Base-by-base conservation (phyloP, 805 yeast genomes). In the Nakazawaea molendinolei region DNA sequence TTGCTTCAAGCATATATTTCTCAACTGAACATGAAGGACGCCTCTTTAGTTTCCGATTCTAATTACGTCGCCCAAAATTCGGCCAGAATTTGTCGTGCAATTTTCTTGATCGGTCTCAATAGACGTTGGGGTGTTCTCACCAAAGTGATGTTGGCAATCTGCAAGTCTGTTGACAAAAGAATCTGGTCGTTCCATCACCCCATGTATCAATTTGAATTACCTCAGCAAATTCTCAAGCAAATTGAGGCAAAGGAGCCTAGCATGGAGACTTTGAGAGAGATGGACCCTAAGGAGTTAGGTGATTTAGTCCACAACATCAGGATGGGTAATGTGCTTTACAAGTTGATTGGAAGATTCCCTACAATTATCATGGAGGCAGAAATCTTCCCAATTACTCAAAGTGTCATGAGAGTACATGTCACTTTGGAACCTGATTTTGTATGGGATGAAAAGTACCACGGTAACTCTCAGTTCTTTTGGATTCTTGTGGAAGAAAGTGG, bases 51-150 rank as follows among this genome's bases (percentile, higher is more conserved):
- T 3, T 86, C 97, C 0, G 98, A 92, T 56, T 69, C 85, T 33
- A 83, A 86, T 44, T 92, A 92, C 54, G 95, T 92, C 39, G 97
- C 97, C 1, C 98, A 92, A 51, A 92, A 92, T 51, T 74, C 97
- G 3, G 86, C 90, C 1, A 78, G 99, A 65, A 90, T 92, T 23
- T 76, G 95, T 46, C 74, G 97, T 18, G 96, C 98, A 0, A 64
- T 94, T 33, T 87, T 92, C 48, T 61, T 89, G 43, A 77, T 92
- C 43, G 94, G 95, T 24, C 63, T 92, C 23, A 84, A 86, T 50
- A 67, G 98, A 46, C 67, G 94, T 40, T 92, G 99, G 99, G 96
- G 97, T 1, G 56, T 62, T 5, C 77, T 87, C 43, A 70, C 92
- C 33, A 74, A 77, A 38, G 71, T 81, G 5, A 71, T 89, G 72